These are phyloP conservation scores for Avena insularis DNA, from an alignment of 176 grass and related monocot species.

Conservation along the genomic window DNA sequence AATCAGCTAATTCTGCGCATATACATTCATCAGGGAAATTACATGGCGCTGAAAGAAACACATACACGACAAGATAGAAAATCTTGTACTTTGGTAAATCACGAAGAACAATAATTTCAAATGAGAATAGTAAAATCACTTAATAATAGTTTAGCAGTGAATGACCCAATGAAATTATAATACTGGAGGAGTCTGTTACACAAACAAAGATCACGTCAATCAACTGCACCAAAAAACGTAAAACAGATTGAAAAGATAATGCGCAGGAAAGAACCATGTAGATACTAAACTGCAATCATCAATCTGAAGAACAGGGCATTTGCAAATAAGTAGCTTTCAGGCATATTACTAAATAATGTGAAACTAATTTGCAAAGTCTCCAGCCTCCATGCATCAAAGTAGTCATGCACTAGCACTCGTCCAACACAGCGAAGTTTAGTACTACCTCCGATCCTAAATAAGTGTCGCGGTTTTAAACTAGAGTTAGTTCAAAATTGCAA, in stretches of 20 bases:
- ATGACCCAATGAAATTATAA: neutral
- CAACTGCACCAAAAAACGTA: neutral
- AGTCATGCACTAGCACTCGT: neutral
- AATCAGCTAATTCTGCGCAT: neutral
- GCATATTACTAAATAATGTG: neutral
- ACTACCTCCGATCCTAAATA: neutral
- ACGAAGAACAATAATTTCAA: neutral
- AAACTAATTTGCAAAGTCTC: neutral
- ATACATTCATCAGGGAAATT: neutral
- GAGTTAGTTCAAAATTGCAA: too few relatives aligned
- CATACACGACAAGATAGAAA: neutral
- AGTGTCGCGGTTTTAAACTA: too few relatives aligned
- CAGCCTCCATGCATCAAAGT: neutral
- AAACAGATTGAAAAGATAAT: neutral
- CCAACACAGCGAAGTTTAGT: neutral
- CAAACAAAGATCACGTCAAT: conserved; percentile 1
- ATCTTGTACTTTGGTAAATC: neutral
- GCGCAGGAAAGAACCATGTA: neutral
- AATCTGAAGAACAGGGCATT: neutral
- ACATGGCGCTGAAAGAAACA: neutral
- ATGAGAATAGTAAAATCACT: neutral
- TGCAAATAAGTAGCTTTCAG: neutral
- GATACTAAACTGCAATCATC: neutral
- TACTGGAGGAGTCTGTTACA: neutral
- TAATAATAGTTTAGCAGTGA: neutral